phyloP scores from a whole-genome alignment of 2,329 filamentous ascomycete genomes.

The Botrytis fragariae region DNA sequence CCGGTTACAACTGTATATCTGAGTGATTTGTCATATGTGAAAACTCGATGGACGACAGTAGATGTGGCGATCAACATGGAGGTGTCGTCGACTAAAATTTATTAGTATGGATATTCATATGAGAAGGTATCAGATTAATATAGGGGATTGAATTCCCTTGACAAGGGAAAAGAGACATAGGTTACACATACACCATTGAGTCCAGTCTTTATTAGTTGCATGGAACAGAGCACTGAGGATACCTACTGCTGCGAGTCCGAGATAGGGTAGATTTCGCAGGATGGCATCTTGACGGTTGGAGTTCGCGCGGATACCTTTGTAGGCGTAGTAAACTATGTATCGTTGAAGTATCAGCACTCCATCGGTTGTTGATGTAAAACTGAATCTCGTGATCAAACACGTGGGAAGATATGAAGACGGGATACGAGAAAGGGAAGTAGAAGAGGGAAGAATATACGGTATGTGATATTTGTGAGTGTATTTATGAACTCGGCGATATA shows the following conservation, averaged over 20 bases:
- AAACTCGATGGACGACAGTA: conserved; percentile 50
- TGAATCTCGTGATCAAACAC: conserved; percentile 15
- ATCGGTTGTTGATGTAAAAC: not conserved
- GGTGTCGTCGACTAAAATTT: conserved; percentile 49
- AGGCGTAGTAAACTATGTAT: conserved; percentile 34
- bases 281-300: conserved; percentile 34
- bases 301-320: conserved; percentile 35
- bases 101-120: conserved; percentile 38
- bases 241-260: conserved; percentile 45
- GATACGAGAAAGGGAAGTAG: not conserved
- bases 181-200: conserved; percentile 44
- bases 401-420: not conserved
- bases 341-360: not conserved
- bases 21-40: conserved; percentile 45
- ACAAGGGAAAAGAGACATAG: not conserved
- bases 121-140: not conserved
- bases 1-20: conserved; percentile 48
- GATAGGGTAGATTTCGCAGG: conserved; percentile 41
- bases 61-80: conserved; percentile 56
- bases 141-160: not conserved
- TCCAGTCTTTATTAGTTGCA: conserved; percentile 45
- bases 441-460: conserved; percentile 41
- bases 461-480: conserved; percentile 50
- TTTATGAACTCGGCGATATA: conserved; percentile 56
- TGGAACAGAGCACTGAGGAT: conserved; percentile 45